These are phyloP conservation scores for Gliomastix tumulicola DNA, from an alignment of 2,329 filamentous ascomycete species.

Conservation along the genomic window DNA sequence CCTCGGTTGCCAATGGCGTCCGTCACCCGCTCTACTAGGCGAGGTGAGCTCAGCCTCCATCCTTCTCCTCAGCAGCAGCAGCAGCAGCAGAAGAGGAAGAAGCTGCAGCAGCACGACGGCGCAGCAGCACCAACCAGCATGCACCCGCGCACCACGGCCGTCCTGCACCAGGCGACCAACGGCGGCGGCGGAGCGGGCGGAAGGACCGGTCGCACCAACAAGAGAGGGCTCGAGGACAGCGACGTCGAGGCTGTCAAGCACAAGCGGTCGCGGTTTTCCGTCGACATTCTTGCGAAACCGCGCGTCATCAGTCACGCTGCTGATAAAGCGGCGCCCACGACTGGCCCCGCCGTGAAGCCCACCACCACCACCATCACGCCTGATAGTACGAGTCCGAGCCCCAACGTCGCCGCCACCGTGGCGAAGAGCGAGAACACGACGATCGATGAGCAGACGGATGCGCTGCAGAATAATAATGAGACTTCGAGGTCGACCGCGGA, in stretches of 20 bases:
- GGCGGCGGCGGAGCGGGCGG: neutral
- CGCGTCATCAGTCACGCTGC: no score
- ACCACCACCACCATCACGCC: no score
- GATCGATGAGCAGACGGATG: no score
- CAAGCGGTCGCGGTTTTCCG: conserved; percentile 45
- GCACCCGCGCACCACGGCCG: conserved; percentile 5
- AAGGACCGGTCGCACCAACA: conserved; percentile 31
- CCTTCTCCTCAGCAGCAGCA: no score
- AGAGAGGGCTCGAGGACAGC: conserved; percentile 37
- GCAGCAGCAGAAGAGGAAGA: no score
- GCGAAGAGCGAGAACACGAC: no score
- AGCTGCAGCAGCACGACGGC: conserved; percentile 24
- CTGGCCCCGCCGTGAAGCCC: no score
- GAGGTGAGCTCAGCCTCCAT: conserved; percentile 33
- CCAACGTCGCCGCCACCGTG: no score
- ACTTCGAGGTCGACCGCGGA: no score
- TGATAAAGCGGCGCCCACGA: no score
- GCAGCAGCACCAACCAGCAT: conserved; percentile 1
- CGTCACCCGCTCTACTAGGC: conserved; percentile 42
- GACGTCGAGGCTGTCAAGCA: conserved; percentile 35
- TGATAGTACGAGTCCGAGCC: no score
- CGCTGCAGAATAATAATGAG: no score
- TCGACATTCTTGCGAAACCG: conserved; percentile 38
- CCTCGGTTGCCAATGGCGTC: conserved; percentile 38
- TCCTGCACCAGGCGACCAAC: conserved; percentile 1